Evolutionary conservation across 2,329 filamentous ascomycete species (phyloP).

Genomic region (Exophiala aquamarina): DNA sequence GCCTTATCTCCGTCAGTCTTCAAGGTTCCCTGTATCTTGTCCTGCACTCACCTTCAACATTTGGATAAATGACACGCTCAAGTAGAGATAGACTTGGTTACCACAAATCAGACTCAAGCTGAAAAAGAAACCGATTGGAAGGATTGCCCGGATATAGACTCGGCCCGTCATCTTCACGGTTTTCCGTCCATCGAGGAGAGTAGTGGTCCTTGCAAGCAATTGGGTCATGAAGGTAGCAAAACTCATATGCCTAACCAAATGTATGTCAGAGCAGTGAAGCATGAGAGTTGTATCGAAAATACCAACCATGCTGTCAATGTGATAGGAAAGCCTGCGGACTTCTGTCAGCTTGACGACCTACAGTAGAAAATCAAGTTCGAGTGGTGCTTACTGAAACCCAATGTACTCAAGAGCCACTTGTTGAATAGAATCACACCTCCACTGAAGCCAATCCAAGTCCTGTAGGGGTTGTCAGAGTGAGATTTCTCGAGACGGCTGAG

Average conservation of each 20-base stretch:
- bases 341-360: slow-evolving; percentile 6
- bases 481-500: not conserved
- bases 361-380: not conserved
- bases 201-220: slow-evolving; percentile 84
- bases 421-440: slow-evolving; percentile 98
- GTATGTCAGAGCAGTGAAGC: too few relatives aligned
- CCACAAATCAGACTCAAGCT: slow-evolving; percentile 94
- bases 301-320: slow-evolving; percentile 73
- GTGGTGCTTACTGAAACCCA: slow-evolving; percentile 47
- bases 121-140: slow-evolving; percentile 95
- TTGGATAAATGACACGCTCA: slow-evolving; percentile 96
- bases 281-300: too few relatives aligned
- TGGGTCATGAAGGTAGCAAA: slow-evolving; percentile 96
- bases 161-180: slow-evolving; percentile 95
- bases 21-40: too few relatives aligned
- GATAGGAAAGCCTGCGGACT: slow-evolving; percentile 22
- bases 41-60: slow-evolving; percentile 82
- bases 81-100: slow-evolving; percentile 92
- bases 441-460: slow-evolving; percentile 87
- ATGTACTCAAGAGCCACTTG: slow-evolving; percentile 92
- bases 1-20: slow-evolving; percentile 56
- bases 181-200: slow-evolving; percentile 87
- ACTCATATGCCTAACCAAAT: slow-evolving; percentile 63
- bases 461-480: slow-evolving; percentile 39
- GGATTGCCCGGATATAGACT: slow-evolving; percentile 88